Conservation (phyloP, 495 filamentous ascomycete species). For the Penicillium ochrochloron region DNA sequence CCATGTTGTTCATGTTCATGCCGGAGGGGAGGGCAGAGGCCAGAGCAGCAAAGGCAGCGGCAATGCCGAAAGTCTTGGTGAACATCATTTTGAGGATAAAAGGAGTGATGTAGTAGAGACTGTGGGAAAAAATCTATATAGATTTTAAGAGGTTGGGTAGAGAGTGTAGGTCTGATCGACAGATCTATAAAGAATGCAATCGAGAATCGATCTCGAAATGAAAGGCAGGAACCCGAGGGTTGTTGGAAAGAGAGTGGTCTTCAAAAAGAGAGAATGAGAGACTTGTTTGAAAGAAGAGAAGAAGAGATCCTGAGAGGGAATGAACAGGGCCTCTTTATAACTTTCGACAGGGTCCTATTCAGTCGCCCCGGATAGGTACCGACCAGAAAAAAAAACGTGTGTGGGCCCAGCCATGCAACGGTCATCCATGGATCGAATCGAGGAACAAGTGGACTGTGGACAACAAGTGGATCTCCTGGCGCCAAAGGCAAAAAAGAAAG, state of each 20-base stretch:
- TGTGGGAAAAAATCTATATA: slow-evolving; percentile 17
- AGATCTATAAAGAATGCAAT: slow-evolving; percentile 30
- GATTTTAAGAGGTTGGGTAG: slow-evolving; percentile 23
- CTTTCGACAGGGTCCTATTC: slow-evolving; percentile 9
- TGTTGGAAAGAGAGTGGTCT: slow-evolving; percentile 18
- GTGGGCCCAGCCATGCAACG: slow-evolving; percentile 23
- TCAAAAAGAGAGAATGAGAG: slow-evolving; percentile 7
- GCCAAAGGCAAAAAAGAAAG: slow-evolving; percentile 18
- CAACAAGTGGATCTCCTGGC: slow-evolving; percentile 6
- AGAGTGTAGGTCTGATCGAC: slow-evolving; percentile 32
- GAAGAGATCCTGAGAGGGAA: neutral
- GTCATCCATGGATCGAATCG: slow-evolving; percentile 29
- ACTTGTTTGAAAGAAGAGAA: slow-evolving; percentile 9
- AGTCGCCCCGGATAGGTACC: slow-evolving; percentile 29
- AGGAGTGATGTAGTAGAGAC: slow-evolving; percentile 11
- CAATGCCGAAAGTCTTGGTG: slow-evolving; percentile 47
- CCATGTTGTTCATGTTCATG: slow-evolving; percentile 29
- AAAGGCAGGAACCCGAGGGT: slow-evolving; percentile 21
- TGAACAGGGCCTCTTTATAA: slow-evolving; percentile 30
- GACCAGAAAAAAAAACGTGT: slow-evolving; percentile 26
- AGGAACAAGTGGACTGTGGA: slow-evolving; percentile 21
- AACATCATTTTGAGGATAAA: slow-evolving; percentile 47
- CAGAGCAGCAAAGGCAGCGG: slow-evolving; percentile 44
- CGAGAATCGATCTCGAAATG: slow-evolving; percentile 38
- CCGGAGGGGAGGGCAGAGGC: slow-evolving; percentile 44